Conservation (phyloP, 2,329 filamentous ascomycete genomes). For the Penicillium paneum region DNA sequence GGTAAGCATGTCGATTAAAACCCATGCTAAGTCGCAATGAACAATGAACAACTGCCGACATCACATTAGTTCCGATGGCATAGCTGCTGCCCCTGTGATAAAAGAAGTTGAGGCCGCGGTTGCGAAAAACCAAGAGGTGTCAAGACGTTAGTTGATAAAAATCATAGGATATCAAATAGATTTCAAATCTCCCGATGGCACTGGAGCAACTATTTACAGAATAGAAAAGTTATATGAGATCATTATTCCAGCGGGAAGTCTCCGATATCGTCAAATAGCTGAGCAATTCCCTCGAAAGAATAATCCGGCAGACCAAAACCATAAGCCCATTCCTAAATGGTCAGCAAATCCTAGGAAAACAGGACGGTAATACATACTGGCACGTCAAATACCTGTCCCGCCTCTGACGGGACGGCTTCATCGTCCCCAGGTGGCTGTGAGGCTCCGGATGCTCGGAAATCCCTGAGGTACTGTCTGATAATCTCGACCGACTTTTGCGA, state of each 20-base stretch:
- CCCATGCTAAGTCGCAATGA: too few relatives aligned
- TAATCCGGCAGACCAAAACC: constrained; percentile 39
- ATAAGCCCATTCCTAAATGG: constrained; percentile 32
- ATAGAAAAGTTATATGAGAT: not conserved
- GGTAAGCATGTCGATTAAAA: too few relatives aligned
- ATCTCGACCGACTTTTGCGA: constrained; percentile 40
- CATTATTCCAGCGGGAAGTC: constrained; percentile 29
- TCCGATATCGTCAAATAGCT: constrained; percentile 35
- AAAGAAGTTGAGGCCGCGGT: too few relatives aligned
- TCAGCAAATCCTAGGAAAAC: not conserved
- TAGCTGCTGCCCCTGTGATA: too few relatives aligned
- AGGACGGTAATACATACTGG: constrained; percentile 20
- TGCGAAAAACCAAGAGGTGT: too few relatives aligned
- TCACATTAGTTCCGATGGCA: too few relatives aligned
- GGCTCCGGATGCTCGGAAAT: constrained; percentile 23
- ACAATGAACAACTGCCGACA: too few relatives aligned
- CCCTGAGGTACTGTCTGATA: constrained; percentile 32
- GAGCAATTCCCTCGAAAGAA: constrained; percentile 36
- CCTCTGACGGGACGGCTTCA: constrained; percentile 1
- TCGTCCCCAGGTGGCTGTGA: constrained; percentile 3
- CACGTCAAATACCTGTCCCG: constrained; percentile 24
- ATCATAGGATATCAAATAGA: too few relatives aligned
- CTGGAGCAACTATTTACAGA: not conserved
- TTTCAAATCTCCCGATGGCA: too few relatives aligned
- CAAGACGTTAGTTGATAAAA: too few relatives aligned